Conservation (phyloP, 2,329 filamentous ascomycete species). For the Xylaria hypoxylon region DNA sequence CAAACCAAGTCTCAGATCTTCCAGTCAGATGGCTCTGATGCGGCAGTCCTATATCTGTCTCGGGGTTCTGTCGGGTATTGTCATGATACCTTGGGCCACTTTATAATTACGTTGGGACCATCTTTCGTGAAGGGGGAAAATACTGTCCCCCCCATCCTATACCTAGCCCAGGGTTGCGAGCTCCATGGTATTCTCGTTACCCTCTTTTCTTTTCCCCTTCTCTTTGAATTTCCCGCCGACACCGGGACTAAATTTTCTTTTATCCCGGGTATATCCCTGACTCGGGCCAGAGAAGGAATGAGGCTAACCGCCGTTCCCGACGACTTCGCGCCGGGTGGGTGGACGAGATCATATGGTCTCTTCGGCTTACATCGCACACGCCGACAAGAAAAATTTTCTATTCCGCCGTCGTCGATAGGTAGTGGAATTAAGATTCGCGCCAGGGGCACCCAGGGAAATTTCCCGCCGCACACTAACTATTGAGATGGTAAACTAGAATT, state of each 20-base stretch:
- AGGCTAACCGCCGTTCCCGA: slow-evolving; percentile 27
- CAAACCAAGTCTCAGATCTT: slow-evolving; percentile 15
- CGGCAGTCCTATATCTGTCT: slow-evolving; percentile 11
- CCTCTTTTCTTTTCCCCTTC: background rate
- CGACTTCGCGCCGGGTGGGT: background rate
- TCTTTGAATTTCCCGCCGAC: slow-evolving; percentile 22
- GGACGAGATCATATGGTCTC: slow-evolving; percentile 3
- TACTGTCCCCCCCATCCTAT: background rate
- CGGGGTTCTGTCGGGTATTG: slow-evolving; percentile 12
- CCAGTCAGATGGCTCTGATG: slow-evolving; percentile 20
- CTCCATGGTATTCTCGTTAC: background rate
- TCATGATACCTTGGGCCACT: slow-evolving; percentile 9
- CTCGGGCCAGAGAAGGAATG: slow-evolving; percentile 5
- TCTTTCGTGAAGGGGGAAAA: slow-evolving; percentile 9
- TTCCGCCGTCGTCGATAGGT: background rate
- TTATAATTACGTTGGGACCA: slow-evolving; percentile 10
- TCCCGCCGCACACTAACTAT: too few relatives aligned
- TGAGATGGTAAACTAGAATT: too few relatives aligned
- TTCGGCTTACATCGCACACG: slow-evolving; percentile 4
- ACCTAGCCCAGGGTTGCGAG: slow-evolving; percentile 2
- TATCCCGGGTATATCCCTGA: slow-evolving; percentile 19
- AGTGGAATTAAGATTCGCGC: background rate
- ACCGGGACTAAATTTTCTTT: slow-evolving; percentile 24
- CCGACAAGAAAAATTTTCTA: too few relatives aligned
- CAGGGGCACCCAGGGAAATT: background rate